These are phyloP conservation scores for Galerina marginata DNA, from an alignment of 768 basidiomycete genomes.

Conservation along the genomic window DNA sequence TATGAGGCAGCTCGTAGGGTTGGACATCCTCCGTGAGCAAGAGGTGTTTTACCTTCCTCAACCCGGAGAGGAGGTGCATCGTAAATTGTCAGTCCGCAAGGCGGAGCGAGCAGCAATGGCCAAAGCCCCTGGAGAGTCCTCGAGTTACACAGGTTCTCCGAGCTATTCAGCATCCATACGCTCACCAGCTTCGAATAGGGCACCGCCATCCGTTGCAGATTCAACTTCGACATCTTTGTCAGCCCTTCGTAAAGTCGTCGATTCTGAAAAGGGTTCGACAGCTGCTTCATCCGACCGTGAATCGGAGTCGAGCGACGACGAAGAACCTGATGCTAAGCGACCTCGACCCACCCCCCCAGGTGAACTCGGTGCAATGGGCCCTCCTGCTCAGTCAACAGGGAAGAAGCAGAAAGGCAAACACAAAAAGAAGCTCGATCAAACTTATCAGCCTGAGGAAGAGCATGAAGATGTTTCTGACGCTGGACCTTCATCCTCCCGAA, in stretches of 20 bases:
- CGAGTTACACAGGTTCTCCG: constrained; percentile 32
- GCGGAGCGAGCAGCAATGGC: constrained; percentile 20
- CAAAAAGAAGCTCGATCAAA: constrained; percentile 38
- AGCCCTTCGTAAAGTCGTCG: constrained; percentile 20
- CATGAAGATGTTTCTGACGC: constrained; percentile 35
- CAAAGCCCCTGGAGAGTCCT: constrained; percentile 20
- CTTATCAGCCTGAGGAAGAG: constrained; percentile 43
- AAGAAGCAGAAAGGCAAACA: constrained; percentile 20
- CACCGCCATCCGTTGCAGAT: constrained; percentile 32
- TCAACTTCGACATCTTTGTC: constrained; percentile 36
- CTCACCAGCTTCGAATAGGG: constrained; percentile 30
- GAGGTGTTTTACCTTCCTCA: constrained; percentile 69
- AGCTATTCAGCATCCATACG: constrained; percentile 26
- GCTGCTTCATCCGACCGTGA: constrained; percentile 31
- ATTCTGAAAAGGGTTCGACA: constrained; percentile 26
- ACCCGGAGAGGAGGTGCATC: constrained; percentile 47
- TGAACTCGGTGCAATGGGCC: constrained; percentile 26
- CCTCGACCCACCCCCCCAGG: constrained; percentile 28
- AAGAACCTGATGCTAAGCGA: constrained; percentile 30
- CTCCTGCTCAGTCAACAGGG: constrained; percentile 21
- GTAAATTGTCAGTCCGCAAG: constrained; percentile 26
- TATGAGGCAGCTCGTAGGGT: constrained; percentile 65
- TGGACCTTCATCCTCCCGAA: constrained; percentile 16
- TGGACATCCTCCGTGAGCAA: constrained; percentile 66
- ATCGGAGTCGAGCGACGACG: constrained; percentile 32